A percentile compares a stretch with the other conserved stretches of the same genome.
Conservation (phyloP, 352 stramenopile species). For the Phytophthora citricola region DNA sequence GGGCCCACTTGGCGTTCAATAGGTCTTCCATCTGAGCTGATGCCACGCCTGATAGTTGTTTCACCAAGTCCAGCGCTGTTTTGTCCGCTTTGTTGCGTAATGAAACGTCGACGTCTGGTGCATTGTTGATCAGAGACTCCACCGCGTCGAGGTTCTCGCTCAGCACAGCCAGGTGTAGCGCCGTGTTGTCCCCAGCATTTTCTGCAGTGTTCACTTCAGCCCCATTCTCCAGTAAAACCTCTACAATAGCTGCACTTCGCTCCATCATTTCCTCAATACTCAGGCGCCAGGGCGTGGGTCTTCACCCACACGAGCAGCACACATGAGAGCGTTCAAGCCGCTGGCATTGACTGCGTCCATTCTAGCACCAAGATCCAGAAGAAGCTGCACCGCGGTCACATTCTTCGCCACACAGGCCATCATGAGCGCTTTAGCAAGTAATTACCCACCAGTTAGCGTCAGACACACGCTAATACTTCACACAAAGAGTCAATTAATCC, state of each 20-base stretch:
- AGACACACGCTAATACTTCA: background rate
- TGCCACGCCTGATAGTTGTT: constrained; percentile 30
- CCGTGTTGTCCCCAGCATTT: constrained; percentile 55
- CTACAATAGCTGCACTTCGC: constrained; percentile 59
- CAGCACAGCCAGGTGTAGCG: constrained; percentile 79
- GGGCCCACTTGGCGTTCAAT: constrained; percentile 26
- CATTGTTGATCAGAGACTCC: constrained; percentile 38
- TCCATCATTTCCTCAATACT: constrained; percentile 43
- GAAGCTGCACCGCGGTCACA: constrained; percentile 46
- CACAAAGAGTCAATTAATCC: background rate
- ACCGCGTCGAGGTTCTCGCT: constrained; percentile 62
- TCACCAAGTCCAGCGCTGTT: constrained; percentile 47
- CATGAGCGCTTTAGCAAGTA: constrained; percentile 67
- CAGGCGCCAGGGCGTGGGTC: constrained; percentile 33
- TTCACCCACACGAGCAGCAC: constrained; percentile 59
- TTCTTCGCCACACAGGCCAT: constrained; percentile 88
- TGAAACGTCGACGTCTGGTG: constrained; percentile 26
- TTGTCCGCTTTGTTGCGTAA: constrained; percentile 43
- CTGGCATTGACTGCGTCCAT: constrained; percentile 51
- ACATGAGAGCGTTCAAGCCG: constrained; percentile 84
- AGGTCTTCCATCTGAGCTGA: constrained; percentile 39
- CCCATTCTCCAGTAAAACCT: constrained; percentile 50
- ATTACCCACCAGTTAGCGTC: background rate
- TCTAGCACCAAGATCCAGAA: constrained; percentile 55
- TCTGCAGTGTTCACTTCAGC: constrained; percentile 58